Conservation (phyloP, 1,284 basidiomycete genomes). For the Cutaneotrichosporon cutaneum region DNA sequence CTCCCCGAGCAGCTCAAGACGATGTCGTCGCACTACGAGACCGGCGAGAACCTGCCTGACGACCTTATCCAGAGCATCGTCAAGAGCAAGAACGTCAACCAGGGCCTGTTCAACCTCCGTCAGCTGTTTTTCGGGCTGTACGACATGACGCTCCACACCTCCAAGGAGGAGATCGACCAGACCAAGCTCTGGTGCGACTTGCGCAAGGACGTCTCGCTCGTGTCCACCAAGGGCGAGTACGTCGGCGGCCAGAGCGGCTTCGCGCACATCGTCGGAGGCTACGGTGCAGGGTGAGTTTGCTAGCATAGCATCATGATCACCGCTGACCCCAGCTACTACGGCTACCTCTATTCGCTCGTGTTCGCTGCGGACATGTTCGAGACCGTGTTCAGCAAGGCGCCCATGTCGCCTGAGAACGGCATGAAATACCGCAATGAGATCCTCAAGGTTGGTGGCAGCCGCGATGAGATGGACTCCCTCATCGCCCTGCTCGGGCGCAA, state of each 20-base stretch:
- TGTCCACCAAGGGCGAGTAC: constrained; percentile 22
- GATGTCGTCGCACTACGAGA: constrained; percentile 28
- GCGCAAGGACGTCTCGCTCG: constrained; percentile 24
- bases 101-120: constrained; percentile 26
- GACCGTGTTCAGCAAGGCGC: constrained; percentile 21
- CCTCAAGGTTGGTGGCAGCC: constrained; percentile 22
- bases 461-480: constrained; percentile 24
- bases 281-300: constrained; percentile 18
- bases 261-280: constrained; percentile 25
- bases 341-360: constrained; percentile 26
- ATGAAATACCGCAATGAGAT: constrained; percentile 25
- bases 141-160: constrained; percentile 28
- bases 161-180: constrained; percentile 26
- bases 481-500: constrained; percentile 23
- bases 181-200: constrained; percentile 28
- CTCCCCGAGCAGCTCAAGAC: constrained; percentile 29
- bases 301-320: neutral
- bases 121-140: constrained; percentile 28
- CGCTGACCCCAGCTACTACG: constrained; percentile 21
- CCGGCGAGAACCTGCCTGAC: constrained; percentile 24
- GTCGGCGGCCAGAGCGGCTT: constrained; percentile 26
- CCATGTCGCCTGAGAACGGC: constrained; percentile 22
- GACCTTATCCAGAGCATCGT: constrained; percentile 24
- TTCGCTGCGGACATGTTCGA: constrained; percentile 29
- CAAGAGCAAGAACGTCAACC: constrained; percentile 29